Percentiles rank a stretch among this genome's conserved stretches.
Evolutionary conservation across 2,329 filamentous ascomycete genomes (phyloP).

Genomic region (Colletotrichum shisoi): DNA sequence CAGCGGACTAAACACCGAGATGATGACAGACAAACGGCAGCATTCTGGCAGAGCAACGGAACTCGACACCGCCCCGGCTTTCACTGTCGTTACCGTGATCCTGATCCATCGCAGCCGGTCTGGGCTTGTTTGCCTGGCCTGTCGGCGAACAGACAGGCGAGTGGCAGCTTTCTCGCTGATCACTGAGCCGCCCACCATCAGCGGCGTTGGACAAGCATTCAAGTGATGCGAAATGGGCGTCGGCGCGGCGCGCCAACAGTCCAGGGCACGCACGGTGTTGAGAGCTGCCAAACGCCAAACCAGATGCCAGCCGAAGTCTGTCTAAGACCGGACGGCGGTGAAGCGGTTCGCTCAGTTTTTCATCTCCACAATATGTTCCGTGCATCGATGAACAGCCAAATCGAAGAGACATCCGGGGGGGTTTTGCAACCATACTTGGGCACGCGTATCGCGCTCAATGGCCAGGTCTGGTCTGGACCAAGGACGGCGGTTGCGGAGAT

Average conservation of each 20-base stretch:
- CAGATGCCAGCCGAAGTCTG: constrained; percentile 32
- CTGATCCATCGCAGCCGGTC: constrained; percentile 25
- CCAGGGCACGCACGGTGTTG: constrained; percentile 26
- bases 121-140: constrained; percentile 14
- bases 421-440: constrained; percentile 10
- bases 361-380: constrained; percentile 36
- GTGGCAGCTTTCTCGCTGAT: constrained; percentile 17
- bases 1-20: constrained; percentile 25
- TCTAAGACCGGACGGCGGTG: constrained; percentile 36
- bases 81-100: constrained; percentile 17
- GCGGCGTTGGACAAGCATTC: constrained; percentile 34
- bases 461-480: neutral
- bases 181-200: constrained; percentile 26
- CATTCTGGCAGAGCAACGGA: constrained; percentile 27
- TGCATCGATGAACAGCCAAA: constrained; percentile 19
- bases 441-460: constrained; percentile 32
- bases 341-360: constrained; percentile 35
- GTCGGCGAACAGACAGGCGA: constrained; percentile 32
- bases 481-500: constrained; percentile 21
- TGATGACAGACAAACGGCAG: constrained; percentile 17
- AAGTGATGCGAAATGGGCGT: constrained; percentile 27
- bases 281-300: constrained; percentile 30
- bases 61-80: constrained; percentile 15
- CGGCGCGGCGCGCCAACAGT: constrained; percentile 25
- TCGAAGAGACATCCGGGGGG: constrained; percentile 13